phyloP scores from a whole-genome alignment of 768 basidiomycete species.

The Kwoniella sp. region DNA sequence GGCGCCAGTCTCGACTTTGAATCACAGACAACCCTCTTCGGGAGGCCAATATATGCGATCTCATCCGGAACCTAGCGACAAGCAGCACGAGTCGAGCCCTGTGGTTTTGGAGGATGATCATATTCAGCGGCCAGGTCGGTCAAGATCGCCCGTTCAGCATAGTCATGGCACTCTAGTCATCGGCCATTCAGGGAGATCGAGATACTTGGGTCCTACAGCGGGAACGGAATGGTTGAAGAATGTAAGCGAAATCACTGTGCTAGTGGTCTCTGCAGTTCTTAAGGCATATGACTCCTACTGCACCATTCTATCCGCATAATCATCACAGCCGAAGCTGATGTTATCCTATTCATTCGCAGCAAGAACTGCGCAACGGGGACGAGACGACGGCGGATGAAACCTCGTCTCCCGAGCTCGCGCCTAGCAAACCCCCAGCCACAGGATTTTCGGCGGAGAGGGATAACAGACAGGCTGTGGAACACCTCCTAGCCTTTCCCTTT shows the following conservation, averaged over 20 bases:
- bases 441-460: not conserved
- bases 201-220: constrained; percentile 35
- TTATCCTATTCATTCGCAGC: no score
- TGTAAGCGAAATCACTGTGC: constrained; percentile 28
- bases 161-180: constrained; percentile 38
- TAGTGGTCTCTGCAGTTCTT: no score
- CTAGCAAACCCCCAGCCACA: not conserved
- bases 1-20: not conserved
- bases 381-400: not conserved
- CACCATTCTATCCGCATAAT: no score
- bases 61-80: not conserved
- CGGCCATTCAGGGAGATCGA: constrained; percentile 23
- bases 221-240: constrained; percentile 38
- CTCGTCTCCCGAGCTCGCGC: constrained; percentile 5
- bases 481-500: constrained; percentile 24
- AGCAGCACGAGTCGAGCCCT: not conserved
- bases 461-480: constrained; percentile 1
- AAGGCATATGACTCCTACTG: no score
- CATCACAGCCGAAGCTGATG: no score
- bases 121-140: not conserved
- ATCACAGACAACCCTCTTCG: not conserved
- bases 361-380: constrained; percentile 23
- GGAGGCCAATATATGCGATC: not conserved
- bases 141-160: constrained; percentile 16
- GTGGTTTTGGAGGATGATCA: not conserved